Conservation (phyloP, 805 yeast species). For the Wickerhamiella siamensis region DNA sequence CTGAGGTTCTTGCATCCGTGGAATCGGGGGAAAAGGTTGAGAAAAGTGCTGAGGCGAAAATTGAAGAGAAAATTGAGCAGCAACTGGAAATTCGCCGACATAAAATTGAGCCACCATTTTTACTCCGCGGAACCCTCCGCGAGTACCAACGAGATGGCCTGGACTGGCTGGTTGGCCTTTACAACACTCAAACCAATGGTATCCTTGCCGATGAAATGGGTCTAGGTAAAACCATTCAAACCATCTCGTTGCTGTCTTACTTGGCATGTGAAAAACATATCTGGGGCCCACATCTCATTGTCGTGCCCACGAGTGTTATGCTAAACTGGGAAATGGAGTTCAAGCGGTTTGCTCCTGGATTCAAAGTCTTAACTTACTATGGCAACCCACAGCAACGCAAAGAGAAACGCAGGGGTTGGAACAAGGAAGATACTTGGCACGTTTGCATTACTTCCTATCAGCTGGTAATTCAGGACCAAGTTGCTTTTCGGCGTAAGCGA, state of each 20-base stretch:
- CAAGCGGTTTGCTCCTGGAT: slow-evolving; percentile 95
- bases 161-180: slow-evolving; percentile 91
- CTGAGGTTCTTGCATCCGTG: no score
- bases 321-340: slow-evolving; percentile 99
- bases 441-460: slow-evolving; percentile 96
- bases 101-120: slow-evolving; percentile 49
- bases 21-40: slow-evolving; percentile 13
- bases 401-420: slow-evolving; percentile 95
- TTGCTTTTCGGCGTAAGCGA: slow-evolving; percentile 74
- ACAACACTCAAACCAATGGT: slow-evolving; percentile 87
- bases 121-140: slow-evolving; percentile 67
- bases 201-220: slow-evolving; percentile 99
- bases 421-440: slow-evolving; percentile 87
- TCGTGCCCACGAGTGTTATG: slow-evolving; percentile 95
- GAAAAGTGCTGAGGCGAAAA: slow-evolving; percentile 16
- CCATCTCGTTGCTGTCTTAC: slow-evolving; percentile 72
- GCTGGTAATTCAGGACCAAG: slow-evolving; percentile 93
- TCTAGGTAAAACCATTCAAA: slow-evolving; percentile 87
- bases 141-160: slow-evolving; percentile 91
- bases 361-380: slow-evolving; percentile 86
- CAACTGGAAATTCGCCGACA: slow-evolving; percentile 7
- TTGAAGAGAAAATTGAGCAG: not conserved
- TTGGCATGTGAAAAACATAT: slow-evolving; percentile 84
- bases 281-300: slow-evolving; percentile 97
- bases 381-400: slow-evolving; percentile 96